Conservation (phyloP, 441 rosid genomes). For the Raphanus hybrid region DNA sequence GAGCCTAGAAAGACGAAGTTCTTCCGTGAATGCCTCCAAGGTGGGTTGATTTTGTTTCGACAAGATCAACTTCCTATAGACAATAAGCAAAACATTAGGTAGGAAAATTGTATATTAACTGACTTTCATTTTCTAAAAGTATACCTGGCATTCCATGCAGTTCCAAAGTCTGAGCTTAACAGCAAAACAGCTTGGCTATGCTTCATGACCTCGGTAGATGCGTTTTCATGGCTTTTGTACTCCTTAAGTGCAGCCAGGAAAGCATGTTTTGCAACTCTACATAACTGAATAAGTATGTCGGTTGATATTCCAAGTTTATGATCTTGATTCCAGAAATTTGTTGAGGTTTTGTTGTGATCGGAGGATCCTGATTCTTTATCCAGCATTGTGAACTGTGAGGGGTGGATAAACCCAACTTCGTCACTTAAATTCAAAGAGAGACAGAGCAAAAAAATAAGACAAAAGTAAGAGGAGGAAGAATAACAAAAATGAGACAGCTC, state of each 20-base stretch:
- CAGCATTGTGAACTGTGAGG: slow-evolving; percentile 69
- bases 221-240: slow-evolving; percentile 43
- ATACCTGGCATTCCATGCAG: slow-evolving; percentile 96
- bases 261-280: slow-evolving; percentile 59
- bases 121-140: background rate
- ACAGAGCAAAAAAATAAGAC: background rate
- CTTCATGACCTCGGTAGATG: slow-evolving; percentile 74
- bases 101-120: no score
- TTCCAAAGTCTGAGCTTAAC: slow-evolving; percentile 82
- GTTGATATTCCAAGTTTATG: slow-evolving; percentile 86
- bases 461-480: background rate
- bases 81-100: slow-evolving; percentile 14
- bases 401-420: slow-evolving; percentile 87
- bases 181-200: slow-evolving; percentile 78
- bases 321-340: slow-evolving; percentile 70
- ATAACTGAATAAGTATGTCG: slow-evolving; percentile 60
- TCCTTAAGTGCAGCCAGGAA: slow-evolving; percentile 53
- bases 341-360: slow-evolving; percentile 27
- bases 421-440: slow-evolving; percentile 53
- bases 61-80: slow-evolving; percentile 72
- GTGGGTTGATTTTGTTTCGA: slow-evolving; percentile 52
- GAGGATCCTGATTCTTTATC: slow-evolving; percentile 46
- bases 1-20: slow-evolving; percentile 76
- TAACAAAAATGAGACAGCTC: background rate
- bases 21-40: slow-evolving; percentile 53